phyloP scores from a whole-genome alignment of 441 rosid species.

The Jatropha podagrica region DNA sequence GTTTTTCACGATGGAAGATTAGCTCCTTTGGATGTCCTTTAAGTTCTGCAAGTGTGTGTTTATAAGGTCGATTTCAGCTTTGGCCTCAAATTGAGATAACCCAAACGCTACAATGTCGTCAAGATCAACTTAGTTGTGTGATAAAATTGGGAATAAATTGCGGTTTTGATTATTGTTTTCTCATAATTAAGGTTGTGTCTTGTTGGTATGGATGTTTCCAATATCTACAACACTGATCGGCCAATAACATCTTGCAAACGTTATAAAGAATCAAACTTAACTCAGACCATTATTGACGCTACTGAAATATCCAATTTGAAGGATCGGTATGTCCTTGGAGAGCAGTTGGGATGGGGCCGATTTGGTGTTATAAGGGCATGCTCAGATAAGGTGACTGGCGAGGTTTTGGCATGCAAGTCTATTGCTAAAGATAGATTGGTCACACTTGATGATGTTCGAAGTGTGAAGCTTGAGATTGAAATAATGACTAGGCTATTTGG shows the following conservation, averaged over 20 bases:
- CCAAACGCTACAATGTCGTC: slow-evolving; percentile 1
- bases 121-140: background rate
- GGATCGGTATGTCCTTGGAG: slow-evolving; percentile 60
- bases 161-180: slow-evolving; percentile 15
- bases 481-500: slow-evolving; percentile 73
- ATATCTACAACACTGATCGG: slow-evolving; percentile 26
- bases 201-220: slow-evolving; percentile 45
- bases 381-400: slow-evolving; percentile 60
- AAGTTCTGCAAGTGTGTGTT: slow-evolving; percentile 4
- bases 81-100: slow-evolving; percentile 1
- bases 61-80: background rate
- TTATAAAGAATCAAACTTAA: slow-evolving; percentile 49
- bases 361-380: slow-evolving; percentile 76
- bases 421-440: slow-evolving; percentile 71
- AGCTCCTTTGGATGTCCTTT: background rate
- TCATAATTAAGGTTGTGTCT: slow-evolving; percentile 16
- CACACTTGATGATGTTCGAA: slow-evolving; percentile 48
- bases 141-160: slow-evolving; percentile 12
- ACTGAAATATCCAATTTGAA: slow-evolving; percentile 51
- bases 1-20: background rate
- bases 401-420: slow-evolving; percentile 79
- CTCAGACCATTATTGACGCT: slow-evolving; percentile 51
- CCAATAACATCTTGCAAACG: slow-evolving; percentile 35
- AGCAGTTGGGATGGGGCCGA: slow-evolving; percentile 77
- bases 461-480: slow-evolving; percentile 78